Base-by-base conservation (phyloP, 2,329 filamentous ascomycete species). In the Cladosporium sphaerospermum region DNA sequence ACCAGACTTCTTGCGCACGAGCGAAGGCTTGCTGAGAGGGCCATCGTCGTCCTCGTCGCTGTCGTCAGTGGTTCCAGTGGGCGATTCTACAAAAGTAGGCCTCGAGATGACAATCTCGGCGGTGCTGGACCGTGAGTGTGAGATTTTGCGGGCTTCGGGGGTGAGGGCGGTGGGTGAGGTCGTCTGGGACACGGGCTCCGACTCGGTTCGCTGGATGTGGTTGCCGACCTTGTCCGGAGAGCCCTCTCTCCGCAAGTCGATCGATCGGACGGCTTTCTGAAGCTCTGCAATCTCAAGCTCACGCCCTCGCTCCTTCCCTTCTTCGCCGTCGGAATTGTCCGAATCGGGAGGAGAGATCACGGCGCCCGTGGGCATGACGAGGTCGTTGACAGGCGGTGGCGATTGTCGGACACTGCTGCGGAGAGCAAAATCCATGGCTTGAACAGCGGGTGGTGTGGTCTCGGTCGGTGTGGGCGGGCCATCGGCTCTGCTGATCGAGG, bases 1-100 rank as follows among this genome's bases (percentile, higher is more conserved):
- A 33, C 93, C 93, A 37, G 93, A 97, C 78, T 99, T 99, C 76
- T 99, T 99, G 64, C 93, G 85, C 9, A 99, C 84, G 83, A 97
- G 95, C 51, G 84, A 84, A n/a, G 91, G 90, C 73, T 93, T 95
- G 31, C 53, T 59, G 32, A 59, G 53, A 14, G 57, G 56, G 32
- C 59, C 57, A 10, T 66, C 62, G 74, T 77, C 58, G 18, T 74
- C 85, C 71, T 81, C 65, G 55, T 81, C 77, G 61, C 76, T 78
- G 43, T 78, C 79, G 36, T 71, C 69, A 34, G 73, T 71, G 41
- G 72, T 74, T 52, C 70, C 70, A 47, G 69, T 66, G 51, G 71
- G 64, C 13, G 71, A 71, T 61, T 78, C 59, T 62, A 75, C 65
- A 65, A 75, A 63, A 61, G 76, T 62, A 56, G 64, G 70, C 61